These are phyloP conservation scores for Microdochium trichocladiopsis DNA, from an alignment of 2,329 filamentous ascomycete species.

Conservation along the genomic window DNA sequence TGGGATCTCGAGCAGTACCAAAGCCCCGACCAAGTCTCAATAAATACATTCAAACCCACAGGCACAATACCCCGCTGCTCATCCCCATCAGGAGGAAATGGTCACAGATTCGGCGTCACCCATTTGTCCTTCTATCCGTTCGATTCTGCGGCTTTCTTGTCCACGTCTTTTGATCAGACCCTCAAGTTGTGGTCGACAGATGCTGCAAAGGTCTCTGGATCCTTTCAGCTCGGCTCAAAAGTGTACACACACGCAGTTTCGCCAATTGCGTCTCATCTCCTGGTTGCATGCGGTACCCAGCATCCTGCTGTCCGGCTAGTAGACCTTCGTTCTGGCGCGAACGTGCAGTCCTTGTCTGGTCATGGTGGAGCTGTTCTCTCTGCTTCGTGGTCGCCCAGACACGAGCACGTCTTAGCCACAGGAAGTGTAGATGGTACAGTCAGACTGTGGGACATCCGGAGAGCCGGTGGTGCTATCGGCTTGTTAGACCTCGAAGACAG, in stretches of 20 bases:
- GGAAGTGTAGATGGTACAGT: conserved; percentile 80
- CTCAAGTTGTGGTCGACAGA: conserved; percentile 69
- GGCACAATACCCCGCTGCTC: conserved; percentile 37
- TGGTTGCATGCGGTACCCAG: conserved; percentile 85
- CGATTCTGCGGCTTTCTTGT: conserved; percentile 68
- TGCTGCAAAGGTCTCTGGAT: conserved; percentile 51
- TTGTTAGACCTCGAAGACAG: conserved; percentile 80
- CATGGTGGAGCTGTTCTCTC: conserved; percentile 62
- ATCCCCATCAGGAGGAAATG: conserved; percentile 15
- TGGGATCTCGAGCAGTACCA: conserved; percentile 69
- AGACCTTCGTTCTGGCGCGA: conserved; percentile 76
- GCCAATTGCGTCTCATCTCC: conserved; percentile 61
- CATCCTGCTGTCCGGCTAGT: conserved; percentile 78
- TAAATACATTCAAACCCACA: conserved; percentile 46
- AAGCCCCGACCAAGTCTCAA: conserved; percentile 32
- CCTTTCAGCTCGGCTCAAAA: conserved; percentile 61
- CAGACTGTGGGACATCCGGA: conserved; percentile 80
- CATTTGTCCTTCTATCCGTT: conserved; percentile 74
- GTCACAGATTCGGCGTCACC: conserved; percentile 66
- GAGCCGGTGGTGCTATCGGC: conserved; percentile 68
- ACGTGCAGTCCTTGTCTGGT: conserved; percentile 63
- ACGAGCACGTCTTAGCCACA: conserved; percentile 74
- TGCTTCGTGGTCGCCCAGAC: conserved; percentile 73
- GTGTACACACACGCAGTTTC: conserved; percentile 76
- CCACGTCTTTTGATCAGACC: conserved; percentile 70